Conservation (phyloP, 2,329 filamentous ascomycete genomes). For the Capronia epimyces region DNA sequence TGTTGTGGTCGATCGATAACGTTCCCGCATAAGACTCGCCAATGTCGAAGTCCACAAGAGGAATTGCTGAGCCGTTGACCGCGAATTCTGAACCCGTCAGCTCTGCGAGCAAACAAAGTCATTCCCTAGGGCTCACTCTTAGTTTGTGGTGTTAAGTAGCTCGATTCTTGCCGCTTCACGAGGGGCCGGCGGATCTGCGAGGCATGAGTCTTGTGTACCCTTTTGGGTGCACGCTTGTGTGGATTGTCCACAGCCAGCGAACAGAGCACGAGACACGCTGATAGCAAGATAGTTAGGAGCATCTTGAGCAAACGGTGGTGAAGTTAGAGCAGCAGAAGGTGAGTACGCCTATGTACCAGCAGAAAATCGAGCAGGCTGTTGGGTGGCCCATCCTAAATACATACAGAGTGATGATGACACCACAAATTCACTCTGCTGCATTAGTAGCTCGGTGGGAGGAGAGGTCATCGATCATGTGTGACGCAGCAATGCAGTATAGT, state of each 20-base stretch:
- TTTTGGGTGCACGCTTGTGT: slow-evolving; percentile 16
- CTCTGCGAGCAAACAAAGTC: slow-evolving; percentile 11
- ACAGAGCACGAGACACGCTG: slow-evolving; percentile 14
- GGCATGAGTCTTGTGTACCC: slow-evolving; percentile 4
- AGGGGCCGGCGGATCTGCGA: slow-evolving; percentile 1
- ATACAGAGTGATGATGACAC: background rate
- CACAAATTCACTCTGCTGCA: background rate
- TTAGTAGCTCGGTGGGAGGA: background rate
- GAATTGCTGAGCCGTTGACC: slow-evolving; percentile 60
- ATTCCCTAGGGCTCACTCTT: slow-evolving; percentile 17
- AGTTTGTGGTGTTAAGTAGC: slow-evolving; percentile 21
- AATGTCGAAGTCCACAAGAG: slow-evolving; percentile 65
- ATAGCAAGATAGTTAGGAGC: slow-evolving; percentile 11
- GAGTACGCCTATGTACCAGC: background rate
- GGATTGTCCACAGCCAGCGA: slow-evolving; percentile 17
- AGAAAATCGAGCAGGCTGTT: background rate
- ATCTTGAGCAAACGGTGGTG: background rate
- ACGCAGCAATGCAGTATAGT: slow-evolving; percentile 3
- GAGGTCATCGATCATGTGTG: slow-evolving; percentile 6
- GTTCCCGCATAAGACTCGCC: slow-evolving; percentile 48
- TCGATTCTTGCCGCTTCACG: slow-evolving; percentile 16
- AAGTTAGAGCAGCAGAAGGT: background rate
- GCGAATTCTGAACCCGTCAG: slow-evolving; percentile 48
- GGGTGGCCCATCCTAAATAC: background rate
- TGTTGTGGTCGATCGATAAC: slow-evolving; percentile 46